Percentiles rank a stretch among this genome's conserved stretches.
Evolutionary conservation across 495 filamentous ascomycete species (phyloP).

Genomic region (Clohesyomyces aquaticus): DNA sequence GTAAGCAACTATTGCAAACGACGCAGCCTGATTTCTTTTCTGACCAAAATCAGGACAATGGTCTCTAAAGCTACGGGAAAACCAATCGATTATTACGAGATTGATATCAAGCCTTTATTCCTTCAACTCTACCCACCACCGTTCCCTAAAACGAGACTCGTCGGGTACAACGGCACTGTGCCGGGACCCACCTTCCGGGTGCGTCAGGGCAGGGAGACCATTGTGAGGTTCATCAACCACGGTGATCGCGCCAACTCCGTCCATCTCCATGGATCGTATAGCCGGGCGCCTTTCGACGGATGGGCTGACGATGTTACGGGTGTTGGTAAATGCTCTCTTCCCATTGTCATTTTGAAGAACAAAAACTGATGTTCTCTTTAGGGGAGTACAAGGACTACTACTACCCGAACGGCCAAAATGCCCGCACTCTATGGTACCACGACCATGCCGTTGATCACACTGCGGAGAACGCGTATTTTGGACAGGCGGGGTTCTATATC

Average conservation of each 20-base stretch:
- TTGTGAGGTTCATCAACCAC: slow-evolving; percentile 59
- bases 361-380: slow-evolving; percentile 16
- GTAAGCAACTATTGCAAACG: slow-evolving; percentile 4
- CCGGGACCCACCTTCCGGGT: slow-evolving; percentile 57
- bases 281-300: slow-evolving; percentile 53
- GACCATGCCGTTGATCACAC: slow-evolving; percentile 54
- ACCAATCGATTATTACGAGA: slow-evolving; percentile 54
- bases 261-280: slow-evolving; percentile 55
- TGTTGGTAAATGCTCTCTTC: background rate
- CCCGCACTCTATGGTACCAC: slow-evolving; percentile 61
- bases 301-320: slow-evolving; percentile 61
- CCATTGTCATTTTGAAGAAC: background rate
- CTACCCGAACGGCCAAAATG: slow-evolving; percentile 58
- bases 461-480: slow-evolving; percentile 59
- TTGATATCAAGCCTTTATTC: slow-evolving; percentile 54
- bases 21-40: background rate
- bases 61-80: slow-evolving; percentile 39
- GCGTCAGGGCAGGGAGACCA: slow-evolving; percentile 51
- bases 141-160: slow-evolving; percentile 48
- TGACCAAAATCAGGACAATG: slow-evolving; percentile 29
- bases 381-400: slow-evolving; percentile 65
- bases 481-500: slow-evolving; percentile 56
- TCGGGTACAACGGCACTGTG: slow-evolving; percentile 59
- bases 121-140: slow-evolving; percentile 56
- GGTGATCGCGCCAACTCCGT: slow-evolving; percentile 49